phyloP scores from a whole-genome alignment of 2,329 filamentous ascomycete species.

The Sodiomyces alkalinus region DNA sequence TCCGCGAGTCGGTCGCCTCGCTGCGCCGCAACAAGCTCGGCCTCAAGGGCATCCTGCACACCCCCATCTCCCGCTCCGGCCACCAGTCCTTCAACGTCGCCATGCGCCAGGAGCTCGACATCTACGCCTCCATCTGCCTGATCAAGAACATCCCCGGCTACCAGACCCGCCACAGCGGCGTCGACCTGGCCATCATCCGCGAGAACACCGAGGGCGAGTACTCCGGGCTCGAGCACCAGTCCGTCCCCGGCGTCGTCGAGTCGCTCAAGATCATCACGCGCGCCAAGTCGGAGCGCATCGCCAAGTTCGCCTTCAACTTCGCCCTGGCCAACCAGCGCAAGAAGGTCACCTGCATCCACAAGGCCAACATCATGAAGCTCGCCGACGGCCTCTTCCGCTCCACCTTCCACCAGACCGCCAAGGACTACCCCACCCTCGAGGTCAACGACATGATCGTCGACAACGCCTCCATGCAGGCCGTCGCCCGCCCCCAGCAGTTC shows the following conservation, averaged over 20 bases:
- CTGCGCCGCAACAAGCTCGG: slow-evolving; percentile 98
- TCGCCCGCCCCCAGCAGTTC: slow-evolving; percentile 91
- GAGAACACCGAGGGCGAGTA: slow-evolving; percentile 99
- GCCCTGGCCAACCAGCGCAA: slow-evolving; percentile 96
- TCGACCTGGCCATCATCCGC: slow-evolving; percentile 94
- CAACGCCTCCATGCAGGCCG: slow-evolving; percentile 99
- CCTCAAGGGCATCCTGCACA: slow-evolving; percentile 97
- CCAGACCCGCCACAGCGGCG: slow-evolving; percentile 96
- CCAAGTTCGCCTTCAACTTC: slow-evolving; percentile 97
- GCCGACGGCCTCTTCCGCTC: slow-evolving; percentile 97
- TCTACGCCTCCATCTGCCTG: slow-evolving; percentile 93
- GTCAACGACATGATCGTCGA: slow-evolving; percentile 99
- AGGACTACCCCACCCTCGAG: slow-evolving; percentile 92
- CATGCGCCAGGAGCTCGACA: slow-evolving; percentile 96
- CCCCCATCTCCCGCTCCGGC: slow-evolving; percentile 87
- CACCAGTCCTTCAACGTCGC: slow-evolving; percentile 99
- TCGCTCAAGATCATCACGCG: slow-evolving; percentile 99
- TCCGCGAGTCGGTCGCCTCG: slow-evolving; percentile 88
- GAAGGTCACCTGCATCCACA: slow-evolving; percentile 99
- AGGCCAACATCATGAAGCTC: slow-evolving; percentile 99
- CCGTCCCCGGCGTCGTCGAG: slow-evolving; percentile 89
- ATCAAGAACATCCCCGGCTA: slow-evolving; percentile 99
- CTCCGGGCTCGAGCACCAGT: slow-evolving; percentile 97
- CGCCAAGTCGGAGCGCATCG: slow-evolving; percentile 97
- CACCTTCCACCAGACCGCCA: slow-evolving; percentile 85